Conservation (phyloP, 1,284 basidiomycete genomes). For the Tranzscheliella williamsii region DNA sequence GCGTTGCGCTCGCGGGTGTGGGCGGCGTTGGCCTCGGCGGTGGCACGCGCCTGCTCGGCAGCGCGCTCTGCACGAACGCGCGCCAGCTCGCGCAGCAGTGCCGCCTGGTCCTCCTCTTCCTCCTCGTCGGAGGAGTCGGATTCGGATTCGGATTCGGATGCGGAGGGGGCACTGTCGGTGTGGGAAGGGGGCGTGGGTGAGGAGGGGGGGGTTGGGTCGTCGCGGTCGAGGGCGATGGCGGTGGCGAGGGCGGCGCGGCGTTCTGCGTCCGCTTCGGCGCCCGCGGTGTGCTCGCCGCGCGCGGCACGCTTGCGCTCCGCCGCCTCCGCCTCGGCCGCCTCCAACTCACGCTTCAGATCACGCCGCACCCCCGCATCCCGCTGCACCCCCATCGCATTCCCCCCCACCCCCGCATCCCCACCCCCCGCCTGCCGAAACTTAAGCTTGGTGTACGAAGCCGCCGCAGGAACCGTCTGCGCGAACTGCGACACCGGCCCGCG, state of each 20-base stretch:
- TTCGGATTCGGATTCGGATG: not conserved
- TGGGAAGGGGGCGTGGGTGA: not conserved
- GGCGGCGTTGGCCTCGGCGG: constrained; percentile 3
- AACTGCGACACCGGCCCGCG: constrained; percentile 36
- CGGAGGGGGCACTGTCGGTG: not conserved
- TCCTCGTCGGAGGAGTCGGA: not conserved
- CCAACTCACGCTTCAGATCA: constrained; percentile 52
- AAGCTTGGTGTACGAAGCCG: constrained; percentile 51
- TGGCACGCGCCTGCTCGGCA: constrained; percentile 33
- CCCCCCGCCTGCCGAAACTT: constrained; percentile 56
- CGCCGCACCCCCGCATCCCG: constrained; percentile 1
- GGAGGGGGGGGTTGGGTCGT: too few species aligned
- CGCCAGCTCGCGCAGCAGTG: constrained; percentile 49
- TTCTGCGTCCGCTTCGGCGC: not conserved
- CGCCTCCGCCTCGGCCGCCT: constrained; percentile 39
- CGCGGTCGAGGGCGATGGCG: not conserved
- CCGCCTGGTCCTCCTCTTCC: constrained; percentile 17
- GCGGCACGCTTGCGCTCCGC: constrained; percentile 22
- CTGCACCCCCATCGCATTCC: too few species aligned
- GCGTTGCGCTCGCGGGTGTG: constrained; percentile 35
- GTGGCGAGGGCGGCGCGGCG: constrained; percentile 2
- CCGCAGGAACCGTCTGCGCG: constrained; percentile 20
- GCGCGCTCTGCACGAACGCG: constrained; percentile 55
- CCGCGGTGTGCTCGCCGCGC: constrained; percentile 1
- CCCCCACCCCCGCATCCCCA: too few species aligned